Conservation (phyloP, 192 early-diverging fungal species). For the Gamsiella multidivaricata region DNA sequence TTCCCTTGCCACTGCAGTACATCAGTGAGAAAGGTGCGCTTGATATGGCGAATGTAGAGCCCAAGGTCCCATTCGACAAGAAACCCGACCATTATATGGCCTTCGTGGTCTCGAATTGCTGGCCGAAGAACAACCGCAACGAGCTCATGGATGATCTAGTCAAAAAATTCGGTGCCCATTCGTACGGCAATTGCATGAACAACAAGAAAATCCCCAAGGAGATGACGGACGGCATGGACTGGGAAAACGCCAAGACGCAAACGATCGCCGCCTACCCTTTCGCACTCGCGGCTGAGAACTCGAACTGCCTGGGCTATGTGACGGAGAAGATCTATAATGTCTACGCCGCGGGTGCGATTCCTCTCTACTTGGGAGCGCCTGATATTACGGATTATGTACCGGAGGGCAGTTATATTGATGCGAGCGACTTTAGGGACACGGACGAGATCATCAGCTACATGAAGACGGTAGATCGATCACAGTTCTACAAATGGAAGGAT, state of each 20-base stretch:
- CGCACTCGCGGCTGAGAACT: slow-evolving; percentile 36
- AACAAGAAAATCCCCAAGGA: slow-evolving; percentile 21
- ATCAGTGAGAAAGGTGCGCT: background rate
- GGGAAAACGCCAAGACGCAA: slow-evolving; percentile 3
- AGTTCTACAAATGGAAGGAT: slow-evolving; percentile 17
- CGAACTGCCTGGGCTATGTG: slow-evolving; percentile 43
- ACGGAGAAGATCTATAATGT: slow-evolving; percentile 51
- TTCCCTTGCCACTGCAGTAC: background rate
- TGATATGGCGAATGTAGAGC: background rate
- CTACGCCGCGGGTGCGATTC: slow-evolving; percentile 24
- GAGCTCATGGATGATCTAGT: slow-evolving; percentile 20
- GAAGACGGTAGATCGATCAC: slow-evolving; percentile 7
- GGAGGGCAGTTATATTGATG: too few species aligned
- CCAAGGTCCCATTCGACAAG: slow-evolving; percentile 1
- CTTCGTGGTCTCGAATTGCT: slow-evolving; percentile 28
- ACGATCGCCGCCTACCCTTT: slow-evolving; percentile 22
- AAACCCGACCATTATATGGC: slow-evolving; percentile 17
- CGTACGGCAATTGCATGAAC: slow-evolving; percentile 25
- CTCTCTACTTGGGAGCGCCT: slow-evolving; percentile 37
- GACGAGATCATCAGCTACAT: slow-evolving; percentile 4
- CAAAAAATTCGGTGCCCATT: slow-evolving; percentile 26
- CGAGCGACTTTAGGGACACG: too few species aligned
- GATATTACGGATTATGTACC: slow-evolving; percentile 47
- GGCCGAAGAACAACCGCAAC: slow-evolving; percentile 16
- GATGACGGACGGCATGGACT: background rate